Conservation (phyloP, 257 asterid species). For the Rhazya stricta region DNA sequence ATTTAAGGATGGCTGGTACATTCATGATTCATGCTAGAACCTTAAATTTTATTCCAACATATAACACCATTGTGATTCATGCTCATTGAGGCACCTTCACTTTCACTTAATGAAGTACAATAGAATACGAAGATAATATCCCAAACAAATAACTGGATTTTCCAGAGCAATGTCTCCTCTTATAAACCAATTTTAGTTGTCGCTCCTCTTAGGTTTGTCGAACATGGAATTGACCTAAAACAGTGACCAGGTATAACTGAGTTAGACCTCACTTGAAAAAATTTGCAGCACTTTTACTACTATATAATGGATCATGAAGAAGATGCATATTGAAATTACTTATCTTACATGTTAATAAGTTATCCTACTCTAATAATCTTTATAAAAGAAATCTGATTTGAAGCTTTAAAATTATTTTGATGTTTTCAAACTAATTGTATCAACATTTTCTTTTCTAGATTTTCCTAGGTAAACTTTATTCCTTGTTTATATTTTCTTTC, state of each 20-base stretch:
- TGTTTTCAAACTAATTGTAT: too few relatives aligned
- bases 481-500: too few relatives aligned
- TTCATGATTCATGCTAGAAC: background rate
- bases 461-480: too few relatives aligned
- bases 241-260: background rate
- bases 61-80: too few relatives aligned
- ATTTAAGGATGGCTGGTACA: too few relatives aligned
- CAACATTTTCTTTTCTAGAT: too few relatives aligned
- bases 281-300: background rate
- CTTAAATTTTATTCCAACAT: background rate
- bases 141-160: background rate
- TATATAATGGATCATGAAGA: background rate
- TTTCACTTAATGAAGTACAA: background rate
- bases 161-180: background rate
- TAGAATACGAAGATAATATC: background rate
- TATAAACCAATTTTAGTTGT: conserved; percentile 11
- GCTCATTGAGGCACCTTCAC: background rate
- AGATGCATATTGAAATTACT: background rate
- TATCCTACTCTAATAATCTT: too few relatives aligned
- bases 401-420: too few relatives aligned
- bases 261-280: background rate
- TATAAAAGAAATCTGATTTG: too few relatives aligned
- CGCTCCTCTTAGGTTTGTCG: conserved; percentile 51
- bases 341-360: too few relatives aligned
- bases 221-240: conserved; percentile 44